phyloP scores from a whole-genome alignment of 352 stramenopile species.

The Globisporangium uncinulatum region DNA sequence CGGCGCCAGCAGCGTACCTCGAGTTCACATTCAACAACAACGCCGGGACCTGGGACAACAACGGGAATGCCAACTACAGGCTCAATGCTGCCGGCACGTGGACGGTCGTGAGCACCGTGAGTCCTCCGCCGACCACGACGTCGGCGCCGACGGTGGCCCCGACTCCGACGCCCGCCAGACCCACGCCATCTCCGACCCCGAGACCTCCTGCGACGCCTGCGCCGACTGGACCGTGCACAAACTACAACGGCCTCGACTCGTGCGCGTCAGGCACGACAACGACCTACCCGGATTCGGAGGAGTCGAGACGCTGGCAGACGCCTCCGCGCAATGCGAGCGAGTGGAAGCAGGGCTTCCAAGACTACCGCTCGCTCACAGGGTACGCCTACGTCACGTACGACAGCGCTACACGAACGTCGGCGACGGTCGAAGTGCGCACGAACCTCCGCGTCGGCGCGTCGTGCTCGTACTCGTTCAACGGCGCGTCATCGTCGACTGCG shows the following conservation, averaged over 20 bases:
- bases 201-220: constrained; percentile 14
- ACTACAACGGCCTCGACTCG: constrained; percentile 27
- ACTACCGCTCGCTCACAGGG: constrained; percentile 36
- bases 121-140: constrained; percentile 12
- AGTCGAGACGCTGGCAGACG: constrained; percentile 41
- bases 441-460: constrained; percentile 17
- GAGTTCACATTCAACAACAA: constrained; percentile 43
- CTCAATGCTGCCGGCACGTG: constrained; percentile 25
- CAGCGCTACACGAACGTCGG: constrained; percentile 17
- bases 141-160: constrained; percentile 8
- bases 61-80: constrained; percentile 36
- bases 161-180: constrained; percentile 9
- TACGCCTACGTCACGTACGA: constrained; percentile 43
- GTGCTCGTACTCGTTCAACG: constrained; percentile 41
- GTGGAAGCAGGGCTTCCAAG: constrained; percentile 31
- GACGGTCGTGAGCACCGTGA: constrained; percentile 22
- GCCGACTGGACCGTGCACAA: constrained; percentile 20
- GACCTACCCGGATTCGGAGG: constrained; percentile 14
- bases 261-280: constrained; percentile 20
- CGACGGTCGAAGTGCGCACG: constrained; percentile 35
- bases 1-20: constrained; percentile 13
- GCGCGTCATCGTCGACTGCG: constrained; percentile 14
- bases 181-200: constrained; percentile 2
- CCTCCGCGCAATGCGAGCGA: constrained; percentile 27
- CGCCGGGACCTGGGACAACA: constrained; percentile 37